Conservation (phyloP, 257 asterid genomes). For the Catharanthus roseus region DNA sequence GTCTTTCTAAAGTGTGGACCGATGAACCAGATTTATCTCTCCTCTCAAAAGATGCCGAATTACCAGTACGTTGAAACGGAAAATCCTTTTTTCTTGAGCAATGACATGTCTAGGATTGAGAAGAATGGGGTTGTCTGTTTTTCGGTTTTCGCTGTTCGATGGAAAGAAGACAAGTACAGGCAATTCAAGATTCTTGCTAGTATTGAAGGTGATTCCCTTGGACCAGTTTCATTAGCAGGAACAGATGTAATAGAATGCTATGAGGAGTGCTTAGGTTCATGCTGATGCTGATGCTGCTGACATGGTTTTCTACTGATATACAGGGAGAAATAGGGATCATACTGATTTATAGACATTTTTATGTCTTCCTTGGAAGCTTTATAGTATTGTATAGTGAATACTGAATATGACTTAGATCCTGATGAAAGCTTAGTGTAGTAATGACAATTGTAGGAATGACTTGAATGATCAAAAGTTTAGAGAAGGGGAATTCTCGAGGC, state of each 20-base stretch:
- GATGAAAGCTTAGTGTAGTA: neutral
- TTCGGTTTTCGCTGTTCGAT: constrained; percentile 45
- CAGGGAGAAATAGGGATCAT: neutral
- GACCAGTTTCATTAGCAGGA: constrained; percentile 66
- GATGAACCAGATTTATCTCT: constrained; percentile 49
- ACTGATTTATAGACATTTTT: neutral
- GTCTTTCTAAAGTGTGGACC: constrained; percentile 79
- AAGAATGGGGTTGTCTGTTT: constrained; percentile 47
- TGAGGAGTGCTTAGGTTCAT: no score
- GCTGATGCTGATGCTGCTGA: no score
- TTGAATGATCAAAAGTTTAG: neutral
- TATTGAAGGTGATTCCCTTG: constrained; percentile 54
- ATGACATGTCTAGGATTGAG: constrained; percentile 61
- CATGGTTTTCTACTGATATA: no score
- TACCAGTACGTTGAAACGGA: constrained; percentile 36
- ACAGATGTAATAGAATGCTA: constrained; percentile 49
- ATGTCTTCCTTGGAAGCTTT: neutral
- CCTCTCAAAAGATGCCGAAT: constrained; percentile 45
- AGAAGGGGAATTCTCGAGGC: neutral
- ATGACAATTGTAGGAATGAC: neutral
- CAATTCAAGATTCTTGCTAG: constrained; percentile 57
- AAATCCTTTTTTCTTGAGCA: constrained; percentile 27
- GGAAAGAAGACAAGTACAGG: constrained; percentile 34
- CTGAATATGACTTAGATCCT: neutral
- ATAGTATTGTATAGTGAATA: no score